Evolutionary conservation across 257 asterid genomes (phyloP).

Genomic region (Henckelia pumila): DNA sequence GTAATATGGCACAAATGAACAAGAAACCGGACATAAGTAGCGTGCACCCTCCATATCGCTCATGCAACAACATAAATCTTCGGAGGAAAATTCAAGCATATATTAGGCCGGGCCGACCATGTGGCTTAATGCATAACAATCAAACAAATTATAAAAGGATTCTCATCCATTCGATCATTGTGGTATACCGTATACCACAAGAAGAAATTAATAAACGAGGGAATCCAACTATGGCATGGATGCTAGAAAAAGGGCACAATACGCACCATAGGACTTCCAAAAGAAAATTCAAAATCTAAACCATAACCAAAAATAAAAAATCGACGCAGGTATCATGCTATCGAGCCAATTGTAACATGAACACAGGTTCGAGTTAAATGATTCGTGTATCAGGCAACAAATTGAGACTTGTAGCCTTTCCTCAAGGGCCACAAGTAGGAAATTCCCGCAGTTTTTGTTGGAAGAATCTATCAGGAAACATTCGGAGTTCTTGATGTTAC

Average conservation of each 20-base stretch:
- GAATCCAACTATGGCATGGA: not conserved
- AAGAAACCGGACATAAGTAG: not conserved
- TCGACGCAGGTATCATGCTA: not conserved
- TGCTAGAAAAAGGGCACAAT: not conserved
- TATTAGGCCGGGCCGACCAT: too few relatives aligned
- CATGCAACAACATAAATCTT: too few relatives aligned
- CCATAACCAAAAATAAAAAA: not conserved
- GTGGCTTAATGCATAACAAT: too few relatives aligned
- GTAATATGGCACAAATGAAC: slow-evolving; percentile 14
- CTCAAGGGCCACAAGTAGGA: slow-evolving; percentile 69
- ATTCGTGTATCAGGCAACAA: slow-evolving; percentile 50
- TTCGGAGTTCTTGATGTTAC: slow-evolving; percentile 41
- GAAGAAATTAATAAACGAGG: not conserved
- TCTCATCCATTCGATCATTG: not conserved
- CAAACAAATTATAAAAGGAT: not conserved
- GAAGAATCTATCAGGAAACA: slow-evolving; percentile 65
- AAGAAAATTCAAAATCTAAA: not conserved
- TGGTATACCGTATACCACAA: not conserved
- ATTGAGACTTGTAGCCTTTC: slow-evolving; percentile 48
- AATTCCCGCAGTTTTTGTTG: slow-evolving; percentile 49
- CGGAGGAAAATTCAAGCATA: not conserved
- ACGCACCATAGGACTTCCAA: not conserved
- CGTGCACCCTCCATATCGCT: not conserved
- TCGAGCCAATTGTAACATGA: not conserved
- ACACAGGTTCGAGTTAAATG: not conserved